phyloP scores from a whole-genome alignment of 345 rosid species.

The Moringa oleifera region DNA sequence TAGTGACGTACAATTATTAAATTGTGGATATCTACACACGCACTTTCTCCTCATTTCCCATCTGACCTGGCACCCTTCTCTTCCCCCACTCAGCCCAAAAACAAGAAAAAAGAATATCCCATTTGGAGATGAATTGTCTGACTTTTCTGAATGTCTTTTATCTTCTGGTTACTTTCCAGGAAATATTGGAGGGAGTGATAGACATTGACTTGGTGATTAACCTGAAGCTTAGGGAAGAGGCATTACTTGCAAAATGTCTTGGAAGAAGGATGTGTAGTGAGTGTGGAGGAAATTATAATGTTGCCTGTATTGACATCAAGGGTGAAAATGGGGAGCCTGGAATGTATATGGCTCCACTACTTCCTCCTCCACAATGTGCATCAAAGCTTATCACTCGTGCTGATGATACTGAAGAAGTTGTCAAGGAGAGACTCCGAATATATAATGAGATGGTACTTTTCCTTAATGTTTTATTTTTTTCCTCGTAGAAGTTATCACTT shows the following conservation, averaged over 20 bases:
- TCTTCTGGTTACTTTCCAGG: conserved; percentile 36
- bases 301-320: conserved; percentile 85
- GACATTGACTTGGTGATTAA: conserved; percentile 77
- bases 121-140: no score
- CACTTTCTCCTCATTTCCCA: background rate
- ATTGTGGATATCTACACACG: no score
- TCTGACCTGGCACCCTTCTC: background rate
- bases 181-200: conserved; percentile 85
- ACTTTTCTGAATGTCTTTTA: background rate
- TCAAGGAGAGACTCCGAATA: conserved; percentile 74
- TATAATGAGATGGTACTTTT: conserved; percentile 60
- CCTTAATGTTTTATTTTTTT: background rate
- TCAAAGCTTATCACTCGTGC: conserved; percentile 79
- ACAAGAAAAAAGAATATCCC: no score
- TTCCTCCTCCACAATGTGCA: conserved; percentile 82
- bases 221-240: conserved; percentile 84
- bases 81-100: no score
- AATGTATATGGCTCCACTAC: conserved; percentile 94
- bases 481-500: no score
- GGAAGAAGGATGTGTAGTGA: conserved; percentile 92
- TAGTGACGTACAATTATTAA: no score
- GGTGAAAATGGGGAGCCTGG: conserved; percentile 68
- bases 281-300: conserved; percentile 84
- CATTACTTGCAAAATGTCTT: conserved; percentile 85
- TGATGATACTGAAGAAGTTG: conserved; percentile 92